Evolutionary conservation across 2,329 filamentous ascomycete species (phyloP).

Genomic region (Ascochyta viciae-villosae): DNA sequence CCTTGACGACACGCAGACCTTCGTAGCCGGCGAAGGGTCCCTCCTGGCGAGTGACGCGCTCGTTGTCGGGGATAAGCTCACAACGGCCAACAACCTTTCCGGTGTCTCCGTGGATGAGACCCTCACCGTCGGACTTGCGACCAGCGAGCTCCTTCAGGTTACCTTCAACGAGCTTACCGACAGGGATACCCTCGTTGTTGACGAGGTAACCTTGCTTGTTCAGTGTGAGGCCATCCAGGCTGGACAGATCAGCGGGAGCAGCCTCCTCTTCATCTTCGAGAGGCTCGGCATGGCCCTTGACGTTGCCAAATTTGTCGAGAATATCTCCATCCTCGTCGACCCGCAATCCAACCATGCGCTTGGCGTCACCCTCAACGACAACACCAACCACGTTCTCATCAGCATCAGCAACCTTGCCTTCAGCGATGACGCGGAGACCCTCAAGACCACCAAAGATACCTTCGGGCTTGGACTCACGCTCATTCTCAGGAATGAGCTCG

Average conservation of each 20-base stretch:
- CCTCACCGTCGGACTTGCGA: slow-evolving; percentile 62
- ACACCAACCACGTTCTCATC: slow-evolving; percentile 60
- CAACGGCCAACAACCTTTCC: slow-evolving; percentile 65
- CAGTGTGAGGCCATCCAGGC: slow-evolving; percentile 60
- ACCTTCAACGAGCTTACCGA: slow-evolving; percentile 64
- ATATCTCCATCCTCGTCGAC: slow-evolving; percentile 70
- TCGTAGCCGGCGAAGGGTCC: slow-evolving; percentile 73
- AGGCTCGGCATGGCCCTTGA: slow-evolving; percentile 66
- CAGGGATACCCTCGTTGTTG: slow-evolving; percentile 59
- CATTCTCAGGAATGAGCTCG: slow-evolving; percentile 71
- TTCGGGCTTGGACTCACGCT: slow-evolving; percentile 61
- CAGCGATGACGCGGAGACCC: slow-evolving; percentile 56
- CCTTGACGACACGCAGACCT: slow-evolving; percentile 71
- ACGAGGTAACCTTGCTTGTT: slow-evolving; percentile 68
- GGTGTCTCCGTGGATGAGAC: slow-evolving; percentile 63
- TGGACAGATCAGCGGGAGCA: slow-evolving; percentile 57
- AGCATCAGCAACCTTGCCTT: slow-evolving; percentile 58
- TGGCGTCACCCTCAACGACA: slow-evolving; percentile 64
- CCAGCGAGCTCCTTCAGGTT: slow-evolving; percentile 64
- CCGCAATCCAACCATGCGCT: slow-evolving; percentile 64
- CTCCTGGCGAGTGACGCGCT: slow-evolving; percentile 64
- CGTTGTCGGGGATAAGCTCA: slow-evolving; percentile 64
- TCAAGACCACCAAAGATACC: slow-evolving; percentile 59
- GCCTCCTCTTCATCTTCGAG: slow-evolving; percentile 56
- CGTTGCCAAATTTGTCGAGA: slow-evolving; percentile 67